Percentiles rank a stretch among this genome's conserved stretches.
Conservation (phyloP, 2,329 filamentous ascomycete genomes). For the Penicillium thymicola region DNA sequence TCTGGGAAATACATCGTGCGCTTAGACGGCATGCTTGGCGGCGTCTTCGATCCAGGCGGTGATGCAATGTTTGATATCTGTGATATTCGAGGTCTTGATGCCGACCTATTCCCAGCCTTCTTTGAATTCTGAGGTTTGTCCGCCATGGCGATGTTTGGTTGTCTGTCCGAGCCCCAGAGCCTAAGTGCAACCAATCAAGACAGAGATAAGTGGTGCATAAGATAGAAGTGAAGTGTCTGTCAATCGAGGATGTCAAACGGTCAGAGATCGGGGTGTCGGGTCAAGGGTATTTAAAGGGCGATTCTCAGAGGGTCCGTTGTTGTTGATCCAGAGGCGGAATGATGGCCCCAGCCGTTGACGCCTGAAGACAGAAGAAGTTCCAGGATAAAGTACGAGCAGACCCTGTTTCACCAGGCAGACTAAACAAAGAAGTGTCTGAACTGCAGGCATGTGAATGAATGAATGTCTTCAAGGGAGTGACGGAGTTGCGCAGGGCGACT, state of each 20-base stretch:
- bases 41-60: constrained; percentile 59
- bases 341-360: background rate
- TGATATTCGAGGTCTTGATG: constrained; percentile 18
- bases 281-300: constrained; percentile 11
- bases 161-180: constrained; percentile 10
- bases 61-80: constrained; percentile 40
- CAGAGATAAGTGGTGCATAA: constrained; percentile 11
- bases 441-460: constrained; percentile 7
- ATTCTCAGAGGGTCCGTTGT: constrained; percentile 7
- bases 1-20: constrained; percentile 43
- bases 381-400: background rate
- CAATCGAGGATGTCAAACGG: background rate
- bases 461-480: constrained; percentile 22
- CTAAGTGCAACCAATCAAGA: constrained; percentile 10
- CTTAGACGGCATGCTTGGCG: constrained; percentile 52
- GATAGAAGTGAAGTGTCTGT: background rate
- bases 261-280: background rate
- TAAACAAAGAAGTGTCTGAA: constrained; percentile 12
- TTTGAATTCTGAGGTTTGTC: constrained; percentile 17
- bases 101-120: constrained; percentile 19
- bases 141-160: constrained; percentile 19
- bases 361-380: background rate
- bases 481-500: constrained; percentile 29
- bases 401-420: constrained; percentile 3
- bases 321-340: constrained; percentile 5